Evolutionary conservation across 176 grass and related monocot genomes (phyloP).

Genomic region (Aegilops bicornis): DNA sequence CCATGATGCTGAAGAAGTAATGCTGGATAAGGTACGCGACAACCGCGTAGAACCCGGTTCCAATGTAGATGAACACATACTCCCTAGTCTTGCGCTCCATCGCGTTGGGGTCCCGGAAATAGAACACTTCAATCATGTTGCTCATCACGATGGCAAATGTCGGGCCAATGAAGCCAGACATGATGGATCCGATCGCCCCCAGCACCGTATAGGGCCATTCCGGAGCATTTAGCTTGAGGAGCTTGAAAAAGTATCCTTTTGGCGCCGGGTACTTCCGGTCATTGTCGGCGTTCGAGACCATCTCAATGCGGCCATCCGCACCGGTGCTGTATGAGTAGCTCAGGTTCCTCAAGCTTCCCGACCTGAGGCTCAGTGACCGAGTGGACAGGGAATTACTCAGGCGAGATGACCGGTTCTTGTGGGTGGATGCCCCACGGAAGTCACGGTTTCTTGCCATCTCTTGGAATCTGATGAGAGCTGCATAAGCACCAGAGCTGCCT

Average conservation of each 20-base stretch:
- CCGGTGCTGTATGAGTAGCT: slow-evolving; percentile 82
- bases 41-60: slow-evolving; percentile 65
- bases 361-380: slow-evolving; percentile 69
- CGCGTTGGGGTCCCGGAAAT: slow-evolving; percentile 56
- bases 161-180: slow-evolving; percentile 75
- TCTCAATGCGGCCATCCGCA: slow-evolving; percentile 73
- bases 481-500: slow-evolving; percentile 60
- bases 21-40: slow-evolving; percentile 74
- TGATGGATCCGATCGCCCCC: slow-evolving; percentile 62
- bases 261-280: slow-evolving; percentile 66
- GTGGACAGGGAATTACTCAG: slow-evolving; percentile 75
- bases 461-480: slow-evolving; percentile 72
- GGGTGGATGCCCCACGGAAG: slow-evolving; percentile 48
- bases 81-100: slow-evolving; percentile 88
- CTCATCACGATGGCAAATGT: slow-evolving; percentile 85
- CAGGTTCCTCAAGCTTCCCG: slow-evolving; percentile 74
- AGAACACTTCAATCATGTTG: slow-evolving; percentile 88
- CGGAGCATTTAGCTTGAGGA: slow-evolving; percentile 72
- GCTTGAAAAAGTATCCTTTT: slow-evolving; percentile 67
- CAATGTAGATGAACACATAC: slow-evolving; percentile 81
- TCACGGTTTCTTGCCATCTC: slow-evolving; percentile 71
- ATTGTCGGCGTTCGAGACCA: slow-evolving; percentile 78
- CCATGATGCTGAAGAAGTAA: slow-evolving; percentile 93
- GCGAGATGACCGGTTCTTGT: slow-evolving; percentile 56
- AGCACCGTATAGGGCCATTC: slow-evolving; percentile 77